A percentile compares a stretch with the other conserved stretches of the same genome.
phyloP scores from a whole-genome alignment of 2,329 filamentous ascomycete species.

The Diaporthe batatas region DNA sequence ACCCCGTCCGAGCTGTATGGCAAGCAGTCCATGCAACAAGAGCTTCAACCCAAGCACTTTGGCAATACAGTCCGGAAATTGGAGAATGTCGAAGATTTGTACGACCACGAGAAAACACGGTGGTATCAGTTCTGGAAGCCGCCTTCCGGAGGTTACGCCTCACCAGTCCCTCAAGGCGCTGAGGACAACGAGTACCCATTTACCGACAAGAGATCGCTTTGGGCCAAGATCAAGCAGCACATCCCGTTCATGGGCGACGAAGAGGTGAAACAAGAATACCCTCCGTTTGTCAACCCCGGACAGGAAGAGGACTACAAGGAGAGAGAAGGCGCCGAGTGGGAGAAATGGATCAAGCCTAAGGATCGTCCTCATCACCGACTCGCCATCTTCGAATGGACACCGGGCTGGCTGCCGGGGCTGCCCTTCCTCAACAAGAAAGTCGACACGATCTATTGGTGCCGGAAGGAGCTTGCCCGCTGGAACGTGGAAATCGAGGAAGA shows the following conservation, averaged over 20 bases:
- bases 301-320: slow-evolving; percentile 69
- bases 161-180: slow-evolving; percentile 71
- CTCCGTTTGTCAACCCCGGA: slow-evolving; percentile 72
- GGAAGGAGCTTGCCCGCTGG: slow-evolving; percentile 85
- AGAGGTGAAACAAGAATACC: slow-evolving; percentile 67
- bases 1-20: slow-evolving; percentile 54
- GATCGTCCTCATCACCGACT: slow-evolving; percentile 89
- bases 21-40: slow-evolving; percentile 54
- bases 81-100: slow-evolving; percentile 63
- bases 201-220: slow-evolving; percentile 56
- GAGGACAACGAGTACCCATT: slow-evolving; percentile 60
- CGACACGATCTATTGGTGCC: slow-evolving; percentile 93
- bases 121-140: slow-evolving; percentile 78
- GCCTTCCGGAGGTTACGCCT: slow-evolving; percentile 71
- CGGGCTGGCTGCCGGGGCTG: slow-evolving; percentile 80
- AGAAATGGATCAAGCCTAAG: slow-evolving; percentile 82
- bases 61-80: slow-evolving; percentile 68
- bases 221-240: slow-evolving; percentile 62
- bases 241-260: slow-evolving; percentile 65
- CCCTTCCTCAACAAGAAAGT: slow-evolving; percentile 89
- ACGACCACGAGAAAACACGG: slow-evolving; percentile 57
- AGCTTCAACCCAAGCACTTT: slow-evolving; percentile 51
- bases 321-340: slow-evolving; percentile 77
- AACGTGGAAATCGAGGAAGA: slow-evolving; percentile 94
- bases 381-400: slow-evolving; percentile 68